Evolutionary conservation across 1,139 yeast species (phyloP).

Genomic region (Saccharomycopsis phalli): DNA sequence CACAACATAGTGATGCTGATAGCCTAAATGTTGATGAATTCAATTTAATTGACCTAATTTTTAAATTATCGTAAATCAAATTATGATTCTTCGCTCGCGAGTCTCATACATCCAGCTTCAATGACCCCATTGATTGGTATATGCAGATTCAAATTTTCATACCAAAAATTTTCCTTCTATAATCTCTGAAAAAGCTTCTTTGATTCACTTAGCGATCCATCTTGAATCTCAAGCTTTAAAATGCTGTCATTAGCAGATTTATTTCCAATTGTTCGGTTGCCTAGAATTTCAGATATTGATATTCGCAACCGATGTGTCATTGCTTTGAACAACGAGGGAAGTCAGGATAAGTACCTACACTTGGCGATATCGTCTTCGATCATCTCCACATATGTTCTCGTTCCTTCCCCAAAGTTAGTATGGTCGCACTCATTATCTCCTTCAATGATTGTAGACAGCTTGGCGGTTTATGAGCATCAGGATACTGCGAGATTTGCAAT

Average conservation of each 20-base stretch:
- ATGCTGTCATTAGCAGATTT: constrained; percentile 15
- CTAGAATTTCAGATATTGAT: constrained; percentile 17
- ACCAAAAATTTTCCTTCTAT: too few relatives aligned
- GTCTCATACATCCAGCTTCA: too few relatives aligned
- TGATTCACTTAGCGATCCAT: too few relatives aligned
- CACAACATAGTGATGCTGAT: too few relatives aligned
- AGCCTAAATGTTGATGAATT: too few relatives aligned
- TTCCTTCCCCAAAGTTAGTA: constrained; percentile 19
- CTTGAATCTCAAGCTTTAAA: too few relatives aligned
- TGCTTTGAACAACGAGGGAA: constrained; percentile 1
- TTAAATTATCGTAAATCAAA: too few relatives aligned
- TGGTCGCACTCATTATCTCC: constrained; percentile 20
- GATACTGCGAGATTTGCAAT: constrained; percentile 12
- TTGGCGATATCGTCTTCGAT: constrained; percentile 16
- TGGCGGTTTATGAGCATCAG: constrained; percentile 13
- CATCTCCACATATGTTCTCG: constrained; percentile 15
- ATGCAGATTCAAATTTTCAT: too few relatives aligned
- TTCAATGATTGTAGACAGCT: constrained; percentile 11
- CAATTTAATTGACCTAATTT: too few relatives aligned
- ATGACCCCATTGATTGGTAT: too few relatives aligned
- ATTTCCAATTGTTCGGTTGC: constrained; percentile 16
- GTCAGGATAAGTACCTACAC: constrained; percentile 2
- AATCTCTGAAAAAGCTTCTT: too few relatives aligned
- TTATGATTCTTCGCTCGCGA: too few relatives aligned
- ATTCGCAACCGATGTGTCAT: constrained; percentile 13